phyloP scores from a whole-genome alignment of 495 filamentous ascomycete species.

The Penicillium simplicissimum region DNA sequence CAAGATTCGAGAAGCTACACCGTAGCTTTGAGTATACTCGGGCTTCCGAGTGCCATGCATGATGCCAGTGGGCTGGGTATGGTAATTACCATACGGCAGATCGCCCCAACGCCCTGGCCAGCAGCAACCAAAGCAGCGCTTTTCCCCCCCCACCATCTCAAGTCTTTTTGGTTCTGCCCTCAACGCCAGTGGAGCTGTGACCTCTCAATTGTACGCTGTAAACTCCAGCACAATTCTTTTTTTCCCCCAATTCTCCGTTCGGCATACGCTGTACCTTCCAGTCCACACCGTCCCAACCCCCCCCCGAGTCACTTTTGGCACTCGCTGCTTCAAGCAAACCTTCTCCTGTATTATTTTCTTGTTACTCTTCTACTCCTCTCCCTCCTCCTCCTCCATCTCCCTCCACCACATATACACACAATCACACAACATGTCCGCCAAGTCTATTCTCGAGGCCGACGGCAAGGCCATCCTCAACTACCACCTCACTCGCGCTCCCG shows the following conservation, averaged over 20 bases:
- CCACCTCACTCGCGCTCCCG: constrained; percentile 96
- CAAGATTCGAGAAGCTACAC: constrained; percentile 3
- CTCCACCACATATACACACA: constrained; percentile 21
- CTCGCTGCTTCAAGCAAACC: constrained; percentile 4
- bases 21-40: constrained; percentile 13
- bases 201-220: constrained; percentile 39
- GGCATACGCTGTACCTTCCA: constrained; percentile 31
- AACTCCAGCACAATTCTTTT: constrained; percentile 33
- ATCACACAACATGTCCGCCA: constrained; percentile 82
- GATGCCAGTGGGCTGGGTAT: not conserved
- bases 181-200: constrained; percentile 28
- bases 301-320: constrained; percentile 6
- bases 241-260: constrained; percentile 12
- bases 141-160: constrained; percentile 1
- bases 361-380: constrained; percentile 20
- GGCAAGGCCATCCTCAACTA: constrained; percentile 99
- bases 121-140: not conserved
- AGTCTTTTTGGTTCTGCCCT: too few relatives aligned
- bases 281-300: constrained; percentile 9
- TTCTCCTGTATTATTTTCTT: constrained; percentile 15
- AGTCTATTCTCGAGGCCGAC: constrained; percentile 97
- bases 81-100: constrained; percentile 6
- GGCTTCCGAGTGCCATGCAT: too few relatives aligned
- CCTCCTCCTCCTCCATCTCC: constrained; percentile 16
- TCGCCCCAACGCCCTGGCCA: constrained; percentile 11